Evolutionary conservation across 768 basidiomycete species (phyloP).

Genomic region (Dentipellis fragilis): DNA sequence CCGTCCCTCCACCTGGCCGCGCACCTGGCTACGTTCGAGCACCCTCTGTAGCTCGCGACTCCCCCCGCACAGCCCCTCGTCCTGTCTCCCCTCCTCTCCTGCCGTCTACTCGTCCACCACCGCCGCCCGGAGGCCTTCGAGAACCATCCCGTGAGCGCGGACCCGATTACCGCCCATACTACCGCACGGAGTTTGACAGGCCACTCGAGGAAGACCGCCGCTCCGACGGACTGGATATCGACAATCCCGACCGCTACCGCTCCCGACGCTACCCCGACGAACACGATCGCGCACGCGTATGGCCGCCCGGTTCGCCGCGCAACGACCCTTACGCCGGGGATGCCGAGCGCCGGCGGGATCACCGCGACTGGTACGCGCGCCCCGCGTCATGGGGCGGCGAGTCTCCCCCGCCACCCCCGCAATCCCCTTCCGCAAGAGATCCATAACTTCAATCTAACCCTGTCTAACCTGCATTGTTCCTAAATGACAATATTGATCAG

Average conservation of each 20-base stretch:
- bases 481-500: no score
- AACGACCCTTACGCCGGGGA: background rate
- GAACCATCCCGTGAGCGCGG: conserved; percentile 9
- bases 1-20: conserved; percentile 3
- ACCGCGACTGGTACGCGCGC: background rate
- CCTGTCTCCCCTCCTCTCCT: background rate
- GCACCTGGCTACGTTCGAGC: conserved; percentile 11
- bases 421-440: no score
- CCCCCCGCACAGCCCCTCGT: background rate
- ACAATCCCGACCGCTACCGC: conserved; percentile 5
- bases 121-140: conserved; percentile 1
- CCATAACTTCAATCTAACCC: no score
- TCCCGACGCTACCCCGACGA: conserved; percentile 3
- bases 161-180: conserved; percentile 6
- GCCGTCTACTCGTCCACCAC: background rate
- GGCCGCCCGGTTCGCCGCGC: background rate
- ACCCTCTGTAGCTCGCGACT: conserved; percentile 17
- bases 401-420: background rate
- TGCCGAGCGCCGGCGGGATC: background rate
- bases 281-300: background rate
- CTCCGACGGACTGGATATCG: conserved; percentile 2
- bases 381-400: background rate
- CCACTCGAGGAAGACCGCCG: conserved; percentile 10
- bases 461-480: no score
- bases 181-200: conserved; percentile 12